phyloP scores from a whole-genome alignment of 495 filamentous ascomycete genomes.

The Aspergillus biplanus region DNA sequence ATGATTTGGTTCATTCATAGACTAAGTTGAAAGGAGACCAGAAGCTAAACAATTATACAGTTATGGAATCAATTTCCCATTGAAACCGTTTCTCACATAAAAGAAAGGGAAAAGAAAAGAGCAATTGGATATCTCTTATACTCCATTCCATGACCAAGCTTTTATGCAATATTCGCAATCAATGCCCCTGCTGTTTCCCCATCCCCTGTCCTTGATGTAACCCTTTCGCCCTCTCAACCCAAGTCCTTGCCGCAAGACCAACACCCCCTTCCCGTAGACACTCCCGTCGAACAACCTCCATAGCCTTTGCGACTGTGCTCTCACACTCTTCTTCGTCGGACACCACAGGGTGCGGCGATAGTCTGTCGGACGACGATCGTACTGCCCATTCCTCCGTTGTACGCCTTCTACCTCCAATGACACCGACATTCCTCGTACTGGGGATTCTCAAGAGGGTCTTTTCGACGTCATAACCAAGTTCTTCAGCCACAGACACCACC shows the following conservation, averaged over 20 bases:
- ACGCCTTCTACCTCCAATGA: slow-evolving; percentile 63
- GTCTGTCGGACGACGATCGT: background rate
- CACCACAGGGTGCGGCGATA: no score
- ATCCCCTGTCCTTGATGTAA: slow-evolving; percentile 31
- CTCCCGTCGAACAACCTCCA: slow-evolving; percentile 44
- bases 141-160: background rate
- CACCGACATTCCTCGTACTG: slow-evolving; percentile 81
- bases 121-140: background rate
- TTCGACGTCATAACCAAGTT: slow-evolving; percentile 77
- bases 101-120: background rate
- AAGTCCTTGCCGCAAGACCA: slow-evolving; percentile 39
- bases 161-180: background rate
- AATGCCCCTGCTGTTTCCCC: slow-evolving; percentile 15
- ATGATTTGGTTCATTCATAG: background rate
- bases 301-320: slow-evolving; percentile 22
- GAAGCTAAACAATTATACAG: background rate
- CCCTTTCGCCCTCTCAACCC: slow-evolving; percentile 49
- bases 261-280: slow-evolving; percentile 45
- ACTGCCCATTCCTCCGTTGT: background rate
- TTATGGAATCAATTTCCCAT: background rate
- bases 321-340: background rate
- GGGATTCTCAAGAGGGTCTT: slow-evolving; percentile 83
- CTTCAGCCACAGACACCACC: slow-evolving; percentile 63
- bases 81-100: background rate
- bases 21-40: background rate